phyloP scores from a whole-genome alignment of 2,329 filamentous ascomycete genomes.

The Epichloe glyceriae region DNA sequence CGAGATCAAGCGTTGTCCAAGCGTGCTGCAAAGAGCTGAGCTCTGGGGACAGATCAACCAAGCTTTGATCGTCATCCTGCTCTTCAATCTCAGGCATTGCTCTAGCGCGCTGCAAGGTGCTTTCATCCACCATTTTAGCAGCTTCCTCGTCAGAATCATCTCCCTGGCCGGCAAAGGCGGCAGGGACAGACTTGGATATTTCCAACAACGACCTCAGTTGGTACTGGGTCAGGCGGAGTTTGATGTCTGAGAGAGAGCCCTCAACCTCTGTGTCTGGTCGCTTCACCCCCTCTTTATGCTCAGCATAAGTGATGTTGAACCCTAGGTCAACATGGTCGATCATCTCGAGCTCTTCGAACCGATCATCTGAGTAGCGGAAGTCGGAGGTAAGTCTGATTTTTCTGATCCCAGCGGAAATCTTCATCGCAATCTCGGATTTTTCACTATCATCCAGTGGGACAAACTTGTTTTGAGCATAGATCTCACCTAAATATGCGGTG shows the following conservation, averaged over 20 bases:
- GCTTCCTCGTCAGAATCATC: constrained; percentile 64
- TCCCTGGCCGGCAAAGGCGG: constrained; percentile 58
- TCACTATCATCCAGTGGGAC: constrained; percentile 68
- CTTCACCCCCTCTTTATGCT: constrained; percentile 64
- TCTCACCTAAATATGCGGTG: constrained; percentile 90
- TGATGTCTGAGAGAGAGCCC: constrained; percentile 85
- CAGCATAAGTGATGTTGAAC: constrained; percentile 83
- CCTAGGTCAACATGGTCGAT: constrained; percentile 94
- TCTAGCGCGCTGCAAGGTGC: constrained; percentile 35
- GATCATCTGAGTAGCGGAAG: constrained; percentile 62
- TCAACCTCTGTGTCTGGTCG: constrained; percentile 86
- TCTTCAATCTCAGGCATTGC: constrained; percentile 21
- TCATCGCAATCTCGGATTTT: constrained; percentile 66
- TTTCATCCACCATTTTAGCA: constrained; percentile 56
- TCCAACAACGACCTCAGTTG: constrained; percentile 85
- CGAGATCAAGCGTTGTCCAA: constrained; percentile 88
- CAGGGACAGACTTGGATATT: constrained; percentile 75
- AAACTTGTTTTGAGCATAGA: constrained; percentile 93
- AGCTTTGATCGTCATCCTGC: constrained; percentile 22
- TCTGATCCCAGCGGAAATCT: constrained; percentile 78
- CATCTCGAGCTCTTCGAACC: constrained; percentile 80
- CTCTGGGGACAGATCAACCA: constrained; percentile 54
- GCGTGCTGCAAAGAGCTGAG: constrained; percentile 53
- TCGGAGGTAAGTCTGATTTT: constrained; percentile 85
- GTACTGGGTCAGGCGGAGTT: constrained; percentile 76